phyloP scores from a whole-genome alignment of 2,329 filamentous ascomycete species.

The Parafenestella ontariensis region DNA sequence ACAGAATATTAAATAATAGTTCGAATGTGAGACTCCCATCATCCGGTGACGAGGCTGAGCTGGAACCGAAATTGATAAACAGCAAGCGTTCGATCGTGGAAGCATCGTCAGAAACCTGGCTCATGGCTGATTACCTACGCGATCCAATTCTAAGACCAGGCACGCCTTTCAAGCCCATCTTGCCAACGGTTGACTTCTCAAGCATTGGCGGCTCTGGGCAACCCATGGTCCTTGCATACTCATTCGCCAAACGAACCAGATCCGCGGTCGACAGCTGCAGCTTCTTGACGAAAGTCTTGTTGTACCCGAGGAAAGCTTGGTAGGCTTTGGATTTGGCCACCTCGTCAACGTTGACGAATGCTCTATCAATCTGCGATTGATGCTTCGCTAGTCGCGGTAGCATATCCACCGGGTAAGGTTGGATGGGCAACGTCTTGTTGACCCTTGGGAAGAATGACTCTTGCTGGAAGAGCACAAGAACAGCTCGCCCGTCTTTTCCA shows the following conservation, averaged over 20 bases:
- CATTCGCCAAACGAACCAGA: slow-evolving; percentile 54
- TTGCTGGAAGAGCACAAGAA: slow-evolving; percentile 60
- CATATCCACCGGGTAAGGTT: slow-evolving; percentile 57
- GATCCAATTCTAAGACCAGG: slow-evolving; percentile 48
- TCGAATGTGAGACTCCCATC: neutral
- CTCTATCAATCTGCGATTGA: slow-evolving; percentile 39
- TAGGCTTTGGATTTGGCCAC: slow-evolving; percentile 54
- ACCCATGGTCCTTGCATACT: slow-evolving; percentile 52
- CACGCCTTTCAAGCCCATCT: slow-evolving; percentile 58
- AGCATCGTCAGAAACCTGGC: neutral
- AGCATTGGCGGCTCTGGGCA: slow-evolving; percentile 56
- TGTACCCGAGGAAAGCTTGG: slow-evolving; percentile 57
- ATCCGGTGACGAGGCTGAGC: neutral
- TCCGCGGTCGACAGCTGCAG: slow-evolving; percentile 48
- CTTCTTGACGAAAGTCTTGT: slow-evolving; percentile 55
- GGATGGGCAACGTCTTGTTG: slow-evolving; percentile 59
- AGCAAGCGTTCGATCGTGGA: neutral
- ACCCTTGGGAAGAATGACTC: slow-evolving; percentile 60
- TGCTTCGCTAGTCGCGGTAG: slow-evolving; percentile 42
- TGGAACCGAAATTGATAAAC: neutral
- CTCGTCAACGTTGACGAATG: slow-evolving; percentile 50
- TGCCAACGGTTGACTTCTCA: slow-evolving; percentile 54
- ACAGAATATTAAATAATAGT: no score
- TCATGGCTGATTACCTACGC: slow-evolving; percentile 9
- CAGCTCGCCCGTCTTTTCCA: slow-evolving; percentile 59